Base-by-base conservation (phyloP, 73 alveolate species). In the Symbiodinium pilosum region DNA sequence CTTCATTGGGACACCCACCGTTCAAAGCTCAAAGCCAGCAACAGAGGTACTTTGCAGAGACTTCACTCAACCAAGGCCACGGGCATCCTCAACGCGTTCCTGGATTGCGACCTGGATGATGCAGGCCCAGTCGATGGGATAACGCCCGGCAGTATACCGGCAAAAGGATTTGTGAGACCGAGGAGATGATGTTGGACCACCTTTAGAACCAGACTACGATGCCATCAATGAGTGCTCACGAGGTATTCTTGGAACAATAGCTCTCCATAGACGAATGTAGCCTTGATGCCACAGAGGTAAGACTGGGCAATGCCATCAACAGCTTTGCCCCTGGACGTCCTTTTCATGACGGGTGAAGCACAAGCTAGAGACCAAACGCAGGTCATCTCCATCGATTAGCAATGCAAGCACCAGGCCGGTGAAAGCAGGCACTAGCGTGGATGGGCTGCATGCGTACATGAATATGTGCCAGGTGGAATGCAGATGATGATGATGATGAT, bases 141-240 rank as follows among this genome's bases (percentile, higher is more conserved):
- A 64, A 34, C 42, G 83, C 43, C 30, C 83, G 41, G 71, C 26
- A 21, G 71, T 54, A 5, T 21, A 4, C 26, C 26, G 71, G 4
- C 71, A 54, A 30, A 54, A 21, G n/a, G 71, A 24, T 54, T 7
- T 54, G 71, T 12, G 1, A 30, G n/a, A n/a, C n/a, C n/a, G 44
- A 73, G 85, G 85, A n/a, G 85, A 73, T 30, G 85, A 73, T 73
- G 42, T 12, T n/a, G 85, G 85, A 36, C 85, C 85, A 32, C 85
- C 85, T 36, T 34, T 73, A 36, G 85, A 73, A 36, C 85, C 85
- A 1, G 85, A 73, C 85, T 73, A 34, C 43, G 85, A 73, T n/a
- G 85, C 85, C 44, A 34, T 73, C 85, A 73, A 73, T 36, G 85
- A n/a, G 30, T 73, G 26, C 85, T 34, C 34, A 43, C 77, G 28